Conservation (phyloP, 2,329 filamentous ascomycete species). For the Grosmannia serpens region DNA sequence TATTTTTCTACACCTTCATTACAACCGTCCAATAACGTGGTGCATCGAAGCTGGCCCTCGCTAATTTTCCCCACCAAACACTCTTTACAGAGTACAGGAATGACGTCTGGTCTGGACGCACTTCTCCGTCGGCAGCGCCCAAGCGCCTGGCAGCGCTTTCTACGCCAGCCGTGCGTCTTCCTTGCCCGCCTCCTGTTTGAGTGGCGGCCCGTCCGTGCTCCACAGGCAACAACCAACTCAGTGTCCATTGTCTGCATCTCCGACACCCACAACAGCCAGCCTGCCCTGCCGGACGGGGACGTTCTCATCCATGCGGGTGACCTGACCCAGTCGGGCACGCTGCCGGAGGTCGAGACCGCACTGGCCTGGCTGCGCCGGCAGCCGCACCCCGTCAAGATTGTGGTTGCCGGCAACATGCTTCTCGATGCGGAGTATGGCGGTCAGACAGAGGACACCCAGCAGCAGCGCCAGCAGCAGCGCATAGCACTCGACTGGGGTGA, state of each 20-base stretch:
- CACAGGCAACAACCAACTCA: not conserved
- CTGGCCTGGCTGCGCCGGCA: conserved; percentile 30
- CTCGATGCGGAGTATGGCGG: not conserved
- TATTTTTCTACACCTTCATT: too few species aligned
- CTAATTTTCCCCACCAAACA: too few species aligned
- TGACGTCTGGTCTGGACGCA: not conserved
- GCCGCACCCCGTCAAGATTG: conserved; percentile 29
- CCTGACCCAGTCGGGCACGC: conserved; percentile 32
- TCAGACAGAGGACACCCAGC: not conserved
- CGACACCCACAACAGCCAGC: conserved; percentile 6
- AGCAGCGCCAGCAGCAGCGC: not conserved
- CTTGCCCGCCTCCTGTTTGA: conserved; percentile 14
- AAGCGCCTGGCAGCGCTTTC: conserved; percentile 4
- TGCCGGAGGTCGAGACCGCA: conserved; percentile 25
- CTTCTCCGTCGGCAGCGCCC: conserved; percentile 3
- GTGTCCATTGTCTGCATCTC: conserved; percentile 6
- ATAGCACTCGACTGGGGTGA: conserved; percentile 19
- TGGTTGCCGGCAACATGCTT: conserved; percentile 25
- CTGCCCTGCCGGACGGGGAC: conserved; percentile 26
- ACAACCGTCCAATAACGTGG: too few species aligned
- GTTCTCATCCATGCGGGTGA: conserved; percentile 37
- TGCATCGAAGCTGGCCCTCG: too few species aligned
- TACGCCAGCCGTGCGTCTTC: conserved; percentile 9
- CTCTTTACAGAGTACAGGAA: not conserved
- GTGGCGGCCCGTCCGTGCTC: not conserved